Evolutionary conservation across 805 yeast species (phyloP).

Genomic region (Priceomyces carsonii): DNA sequence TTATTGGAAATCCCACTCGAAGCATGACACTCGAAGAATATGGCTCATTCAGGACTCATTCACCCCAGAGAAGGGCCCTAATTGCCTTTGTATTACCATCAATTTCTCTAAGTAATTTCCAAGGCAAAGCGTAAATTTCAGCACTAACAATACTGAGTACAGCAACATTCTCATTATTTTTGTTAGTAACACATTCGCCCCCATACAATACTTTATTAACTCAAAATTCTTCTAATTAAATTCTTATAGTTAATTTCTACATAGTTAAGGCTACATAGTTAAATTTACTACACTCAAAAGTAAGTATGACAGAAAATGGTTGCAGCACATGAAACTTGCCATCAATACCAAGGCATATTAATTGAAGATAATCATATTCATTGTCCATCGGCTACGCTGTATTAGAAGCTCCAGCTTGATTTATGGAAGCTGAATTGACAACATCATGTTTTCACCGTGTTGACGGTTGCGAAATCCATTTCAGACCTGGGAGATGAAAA

Average conservation of each 20-base stretch:
- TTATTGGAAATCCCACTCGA: too few species aligned
- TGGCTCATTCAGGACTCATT: too few species aligned
- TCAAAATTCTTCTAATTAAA: slow-evolving; percentile 3
- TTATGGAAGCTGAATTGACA: not conserved
- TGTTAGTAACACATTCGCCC: slow-evolving; percentile 9
- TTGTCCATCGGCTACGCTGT: not conserved
- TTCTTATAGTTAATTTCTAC: slow-evolving; percentile 6
- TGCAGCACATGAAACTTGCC: too few species aligned
- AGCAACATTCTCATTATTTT: slow-evolving; percentile 12
- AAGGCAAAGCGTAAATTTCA: slow-evolving; percentile 8
- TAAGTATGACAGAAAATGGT: slow-evolving; percentile 7
- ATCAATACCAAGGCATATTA: too few species aligned
- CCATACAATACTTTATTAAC: slow-evolving; percentile 8
- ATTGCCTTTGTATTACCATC: too few species aligned
- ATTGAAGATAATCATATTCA: not conserved
- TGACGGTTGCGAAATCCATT: slow-evolving; percentile 4
- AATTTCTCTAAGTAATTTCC: not conserved
- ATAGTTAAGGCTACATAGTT: slow-evolving; percentile 8
- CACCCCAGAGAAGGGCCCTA: too few species aligned
- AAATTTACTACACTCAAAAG: slow-evolving; percentile 7
- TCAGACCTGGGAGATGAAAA: not conserved
- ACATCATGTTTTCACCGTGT: not conserved
- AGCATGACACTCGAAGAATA: too few species aligned
- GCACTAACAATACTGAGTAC: slow-evolving; percentile 13
- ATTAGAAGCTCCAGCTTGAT: not conserved